Evolutionary conservation across 768 basidiomycete genomes (phyloP).

Genomic region (Crepidotus variabilis): DNA sequence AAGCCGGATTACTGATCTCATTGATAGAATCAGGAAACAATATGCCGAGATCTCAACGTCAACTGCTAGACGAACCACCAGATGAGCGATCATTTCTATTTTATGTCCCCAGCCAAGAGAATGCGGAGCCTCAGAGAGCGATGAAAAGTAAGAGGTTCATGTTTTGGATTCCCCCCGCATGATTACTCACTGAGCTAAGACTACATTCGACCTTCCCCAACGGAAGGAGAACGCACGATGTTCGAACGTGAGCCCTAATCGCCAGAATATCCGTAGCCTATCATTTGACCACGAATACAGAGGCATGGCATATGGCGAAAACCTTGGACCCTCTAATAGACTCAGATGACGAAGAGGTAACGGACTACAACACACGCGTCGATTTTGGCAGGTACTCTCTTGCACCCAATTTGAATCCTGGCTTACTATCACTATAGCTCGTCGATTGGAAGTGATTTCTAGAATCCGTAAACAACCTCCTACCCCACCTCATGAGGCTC

Average conservation of each 20-base stretch:
- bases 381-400: slow-evolving; percentile 56
- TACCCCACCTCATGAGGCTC: slow-evolving; percentile 28
- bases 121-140: slow-evolving; percentile 21
- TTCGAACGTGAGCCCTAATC: slow-evolving; percentile 35
- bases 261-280: slow-evolving; percentile 2
- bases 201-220: slow-evolving; percentile 5
- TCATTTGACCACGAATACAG: slow-evolving; percentile 32
- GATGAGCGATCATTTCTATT: slow-evolving; percentile 46
- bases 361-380: slow-evolving; percentile 55
- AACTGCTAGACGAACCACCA: slow-evolving; percentile 35
- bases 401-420: slow-evolving; percentile 5
- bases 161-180: not conserved
- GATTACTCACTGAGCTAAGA: not conserved
- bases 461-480: slow-evolving; percentile 48
- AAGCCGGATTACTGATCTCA: not conserved
- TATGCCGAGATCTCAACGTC: slow-evolving; percentile 31
- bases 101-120: slow-evolving; percentile 41
- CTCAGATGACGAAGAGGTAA: slow-evolving; percentile 64
- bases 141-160: slow-evolving; percentile 7
- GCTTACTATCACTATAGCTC: slow-evolving; percentile 29
- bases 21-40: slow-evolving; percentile 27
- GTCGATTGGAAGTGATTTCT: slow-evolving; percentile 48
- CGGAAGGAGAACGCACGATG: slow-evolving; percentile 35
- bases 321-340: slow-evolving; percentile 64
- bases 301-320: slow-evolving; percentile 68